Evolutionary conservation across 73 alveolate species (phyloP).

Genomic region (Vitrella brassicaformis): DNA sequence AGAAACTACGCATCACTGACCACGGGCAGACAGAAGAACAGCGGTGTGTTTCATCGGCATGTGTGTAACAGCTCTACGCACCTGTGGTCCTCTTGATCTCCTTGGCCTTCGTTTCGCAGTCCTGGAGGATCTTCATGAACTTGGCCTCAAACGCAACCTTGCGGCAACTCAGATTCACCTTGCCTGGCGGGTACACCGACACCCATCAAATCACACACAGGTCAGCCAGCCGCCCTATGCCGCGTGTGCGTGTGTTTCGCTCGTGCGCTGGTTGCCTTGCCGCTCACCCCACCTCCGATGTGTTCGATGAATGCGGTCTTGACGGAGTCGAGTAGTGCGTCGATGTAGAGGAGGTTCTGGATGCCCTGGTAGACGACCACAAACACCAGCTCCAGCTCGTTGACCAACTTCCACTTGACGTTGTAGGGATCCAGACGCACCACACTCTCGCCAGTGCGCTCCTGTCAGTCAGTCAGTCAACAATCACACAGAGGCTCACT

Average conservation of each 20-base stretch:
- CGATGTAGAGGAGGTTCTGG: constrained; percentile 18
- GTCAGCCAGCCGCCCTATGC: background rate
- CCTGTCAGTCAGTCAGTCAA: background rate
- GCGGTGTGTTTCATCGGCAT: too few species aligned
- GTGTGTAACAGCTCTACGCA: too few species aligned
- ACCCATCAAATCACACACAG: background rate
- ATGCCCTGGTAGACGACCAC: constrained; percentile 40
- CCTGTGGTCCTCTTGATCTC: background rate
- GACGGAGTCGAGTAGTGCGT: background rate
- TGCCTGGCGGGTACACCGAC: too few species aligned
- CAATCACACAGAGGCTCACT: too few species aligned
- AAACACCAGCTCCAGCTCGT: constrained; percentile 19
- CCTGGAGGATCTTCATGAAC: background rate
- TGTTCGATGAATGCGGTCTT: background rate
- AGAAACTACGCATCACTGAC: constrained; percentile 16
- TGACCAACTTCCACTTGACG: constrained; percentile 23
- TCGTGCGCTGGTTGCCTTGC: too few species aligned
- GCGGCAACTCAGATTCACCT: constrained; percentile 6
- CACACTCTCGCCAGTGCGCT: background rate
- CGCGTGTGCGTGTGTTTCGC: too few species aligned
- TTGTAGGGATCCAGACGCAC: background rate
- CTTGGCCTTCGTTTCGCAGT: background rate
- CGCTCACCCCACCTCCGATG: background rate
- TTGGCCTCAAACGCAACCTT: background rate
- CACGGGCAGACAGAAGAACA: too few species aligned